These are phyloP conservation scores for Cornus florida DNA, from an alignment of 148 eudicot species.

Conservation along the genomic window DNA sequence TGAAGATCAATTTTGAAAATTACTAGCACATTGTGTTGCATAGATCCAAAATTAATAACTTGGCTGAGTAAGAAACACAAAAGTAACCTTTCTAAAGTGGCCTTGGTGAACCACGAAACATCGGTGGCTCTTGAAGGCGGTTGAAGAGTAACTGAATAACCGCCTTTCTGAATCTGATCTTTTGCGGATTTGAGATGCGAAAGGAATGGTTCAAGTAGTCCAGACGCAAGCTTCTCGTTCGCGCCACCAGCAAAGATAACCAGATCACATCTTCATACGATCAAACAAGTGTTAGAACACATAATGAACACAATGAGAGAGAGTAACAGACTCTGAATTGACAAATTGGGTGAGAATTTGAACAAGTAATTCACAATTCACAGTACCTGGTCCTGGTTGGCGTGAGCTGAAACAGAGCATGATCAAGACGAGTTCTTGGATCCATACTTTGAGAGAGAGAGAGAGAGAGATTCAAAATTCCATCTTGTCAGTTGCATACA, in stretches of 20 bases:
- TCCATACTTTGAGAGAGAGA: slow-evolving; percentile 42
- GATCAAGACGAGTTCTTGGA: slow-evolving; percentile 54
- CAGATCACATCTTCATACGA: slow-evolving; percentile 63
- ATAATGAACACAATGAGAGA: neutral
- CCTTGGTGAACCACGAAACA: slow-evolving; percentile 78
- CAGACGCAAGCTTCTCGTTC: slow-evolving; percentile 77
- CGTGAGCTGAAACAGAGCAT: slow-evolving; percentile 78
- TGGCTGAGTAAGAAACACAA: neutral
- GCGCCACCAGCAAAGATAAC: slow-evolving; percentile 61
- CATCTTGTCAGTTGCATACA: neutral
- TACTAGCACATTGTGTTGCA: neutral
- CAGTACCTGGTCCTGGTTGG: slow-evolving; percentile 82
- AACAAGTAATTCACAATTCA: neutral
- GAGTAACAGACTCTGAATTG: neutral
- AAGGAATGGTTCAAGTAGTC: slow-evolving; percentile 68
- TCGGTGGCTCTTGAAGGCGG: slow-evolving; percentile 29
- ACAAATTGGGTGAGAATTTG: neutral
- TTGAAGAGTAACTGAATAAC: slow-evolving; percentile 70
- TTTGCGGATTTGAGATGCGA: slow-evolving; percentile 59
- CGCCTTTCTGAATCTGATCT: slow-evolving; percentile 82
- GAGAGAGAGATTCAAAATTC: neutral
- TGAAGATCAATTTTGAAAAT: neutral
- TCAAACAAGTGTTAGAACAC: neutral
- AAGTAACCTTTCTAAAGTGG: slow-evolving; percentile 56
- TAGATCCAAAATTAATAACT: neutral